phyloP scores from a whole-genome alignment of 2,329 filamentous ascomycete species.

The Curvularia sp. region DNA sequence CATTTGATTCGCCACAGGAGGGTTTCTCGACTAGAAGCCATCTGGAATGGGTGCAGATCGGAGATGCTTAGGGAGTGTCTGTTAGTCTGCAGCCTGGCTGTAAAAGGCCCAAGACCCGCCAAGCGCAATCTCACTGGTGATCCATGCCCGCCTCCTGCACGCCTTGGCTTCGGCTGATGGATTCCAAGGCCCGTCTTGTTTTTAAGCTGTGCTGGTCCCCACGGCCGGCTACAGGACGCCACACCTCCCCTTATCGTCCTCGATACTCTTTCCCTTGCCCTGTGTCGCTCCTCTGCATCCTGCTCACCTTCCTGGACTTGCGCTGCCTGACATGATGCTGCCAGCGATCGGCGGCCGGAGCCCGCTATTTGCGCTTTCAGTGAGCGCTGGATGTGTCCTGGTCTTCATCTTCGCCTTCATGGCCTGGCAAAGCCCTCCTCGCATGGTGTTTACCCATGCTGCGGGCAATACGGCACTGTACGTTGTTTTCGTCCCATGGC shows the following conservation, averaged over 20 bases:
- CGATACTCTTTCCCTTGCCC: constrained; percentile 11
- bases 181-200: constrained; percentile 22
- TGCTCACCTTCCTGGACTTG: constrained; percentile 9
- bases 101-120: constrained; percentile 28
- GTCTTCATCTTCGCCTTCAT: constrained; percentile 47
- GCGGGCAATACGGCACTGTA: constrained; percentile 39
- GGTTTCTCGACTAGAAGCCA: constrained; percentile 14
- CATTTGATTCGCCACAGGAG: constrained; percentile 16
- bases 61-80: constrained; percentile 20
- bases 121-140: constrained; percentile 35
- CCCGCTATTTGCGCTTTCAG: constrained; percentile 43
- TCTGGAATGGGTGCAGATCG: constrained; percentile 20
- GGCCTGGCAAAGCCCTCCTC: constrained; percentile 43
- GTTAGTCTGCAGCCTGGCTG: constrained; percentile 21
- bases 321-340: constrained; percentile 39
- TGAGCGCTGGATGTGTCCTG: constrained; percentile 41
- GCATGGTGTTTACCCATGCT: constrained; percentile 33
- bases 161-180: constrained; percentile 34
- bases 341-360: constrained; percentile 41
- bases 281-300: constrained; percentile 20
- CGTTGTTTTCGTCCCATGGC: constrained; percentile 13
- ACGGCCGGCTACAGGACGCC: constrained; percentile 16
- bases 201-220: constrained; percentile 38
- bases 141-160: constrained; percentile 28
- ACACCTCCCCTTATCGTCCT: constrained; percentile 25